phyloP scores from a whole-genome alignment of 371 early-diverging fungal genomes.

The Nematocida displodere region DNA sequence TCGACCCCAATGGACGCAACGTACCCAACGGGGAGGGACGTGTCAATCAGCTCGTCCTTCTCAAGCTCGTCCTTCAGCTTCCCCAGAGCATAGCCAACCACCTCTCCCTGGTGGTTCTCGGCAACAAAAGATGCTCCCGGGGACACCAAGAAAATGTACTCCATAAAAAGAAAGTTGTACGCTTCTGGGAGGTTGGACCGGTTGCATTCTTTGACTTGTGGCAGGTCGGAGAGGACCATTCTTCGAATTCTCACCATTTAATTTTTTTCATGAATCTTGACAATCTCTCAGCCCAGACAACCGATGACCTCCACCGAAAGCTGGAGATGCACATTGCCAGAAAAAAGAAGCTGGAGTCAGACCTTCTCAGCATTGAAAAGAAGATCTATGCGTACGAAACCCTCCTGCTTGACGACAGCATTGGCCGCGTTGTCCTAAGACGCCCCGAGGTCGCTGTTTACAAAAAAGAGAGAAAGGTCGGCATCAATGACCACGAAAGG shows the following conservation, averaged over 20 bases:
- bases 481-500: constrained; percentile 42
- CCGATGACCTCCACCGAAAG: constrained; percentile 35
- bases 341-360: constrained; percentile 44
- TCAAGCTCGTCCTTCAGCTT: constrained; percentile 31
- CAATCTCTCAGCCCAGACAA: constrained; percentile 22
- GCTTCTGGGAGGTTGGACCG: constrained; percentile 27
- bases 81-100: constrained; percentile 14
- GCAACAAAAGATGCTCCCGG: constrained; percentile 5
- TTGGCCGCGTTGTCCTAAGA: neutral
- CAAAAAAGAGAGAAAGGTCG: constrained; percentile 40
- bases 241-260: constrained; percentile 3
- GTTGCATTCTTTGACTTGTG: constrained; percentile 39
- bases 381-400: constrained; percentile 49
- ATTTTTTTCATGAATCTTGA: constrained; percentile 35
- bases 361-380: constrained; percentile 36
- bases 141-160: constrained; percentile 7
- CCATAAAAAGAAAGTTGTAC: constrained; percentile 22
- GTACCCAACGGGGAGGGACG: constrained; percentile 2
- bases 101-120: constrained; percentile 14
- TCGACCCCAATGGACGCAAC: constrained; percentile 28
- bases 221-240: constrained; percentile 12
- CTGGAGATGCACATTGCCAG: constrained; percentile 25
- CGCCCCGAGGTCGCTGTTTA: neutral
- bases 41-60: neutral
- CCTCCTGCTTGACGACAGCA: constrained; percentile 20